Conservation (phyloP, 2,329 filamentous ascomycete genomes). For the Hypoxylon sp. region DNA sequence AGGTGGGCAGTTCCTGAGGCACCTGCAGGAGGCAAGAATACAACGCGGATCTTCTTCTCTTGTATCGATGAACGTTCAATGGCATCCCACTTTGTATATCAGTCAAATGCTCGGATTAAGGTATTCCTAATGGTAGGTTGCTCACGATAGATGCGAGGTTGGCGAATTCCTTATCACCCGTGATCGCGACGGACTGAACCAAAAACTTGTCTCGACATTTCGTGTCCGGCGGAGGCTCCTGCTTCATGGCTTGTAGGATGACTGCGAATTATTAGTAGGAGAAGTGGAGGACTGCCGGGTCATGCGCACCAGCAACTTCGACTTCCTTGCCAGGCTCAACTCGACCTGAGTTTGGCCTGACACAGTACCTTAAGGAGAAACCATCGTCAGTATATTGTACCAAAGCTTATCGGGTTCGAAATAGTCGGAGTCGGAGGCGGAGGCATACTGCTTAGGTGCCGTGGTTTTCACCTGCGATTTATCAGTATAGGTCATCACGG, state of each 20-base stretch:
- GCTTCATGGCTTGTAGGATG: conserved; percentile 97
- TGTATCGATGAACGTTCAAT: conserved; percentile 83
- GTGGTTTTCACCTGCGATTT: conserved; percentile 91
- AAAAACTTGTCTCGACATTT: conserved; percentile 98
- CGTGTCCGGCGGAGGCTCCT: conserved; percentile 85
- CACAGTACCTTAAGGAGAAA: conserved; percentile 81
- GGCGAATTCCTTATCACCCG: conserved; percentile 83
- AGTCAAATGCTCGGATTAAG: conserved; percentile 45
- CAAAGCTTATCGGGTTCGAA: conserved; percentile 34
- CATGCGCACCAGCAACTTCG: conserved; percentile 84
- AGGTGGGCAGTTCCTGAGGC: conserved; percentile 46
- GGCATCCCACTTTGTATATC: conserved; percentile 75
- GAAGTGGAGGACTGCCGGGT: conserved; percentile 8
- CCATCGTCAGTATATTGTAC: conserved; percentile 39
- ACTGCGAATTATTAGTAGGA: conserved; percentile 66
- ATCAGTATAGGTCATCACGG: conserved; percentile 47
- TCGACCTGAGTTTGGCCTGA: conserved; percentile 94
- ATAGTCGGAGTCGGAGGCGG: conserved; percentile 40
- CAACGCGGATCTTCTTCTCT: conserved; percentile 96
- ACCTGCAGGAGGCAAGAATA: conserved; percentile 78
- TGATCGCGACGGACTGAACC: conserved; percentile 89
- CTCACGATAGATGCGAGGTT: conserved; percentile 86
- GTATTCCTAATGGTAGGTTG: conserved; percentile 29
- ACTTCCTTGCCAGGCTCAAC: conserved; percentile 92
- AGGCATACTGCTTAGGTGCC: conserved; percentile 93